phyloP scores from a whole-genome alignment of 805 yeast species.

The Zygotorulaspora chibaensis region DNA sequence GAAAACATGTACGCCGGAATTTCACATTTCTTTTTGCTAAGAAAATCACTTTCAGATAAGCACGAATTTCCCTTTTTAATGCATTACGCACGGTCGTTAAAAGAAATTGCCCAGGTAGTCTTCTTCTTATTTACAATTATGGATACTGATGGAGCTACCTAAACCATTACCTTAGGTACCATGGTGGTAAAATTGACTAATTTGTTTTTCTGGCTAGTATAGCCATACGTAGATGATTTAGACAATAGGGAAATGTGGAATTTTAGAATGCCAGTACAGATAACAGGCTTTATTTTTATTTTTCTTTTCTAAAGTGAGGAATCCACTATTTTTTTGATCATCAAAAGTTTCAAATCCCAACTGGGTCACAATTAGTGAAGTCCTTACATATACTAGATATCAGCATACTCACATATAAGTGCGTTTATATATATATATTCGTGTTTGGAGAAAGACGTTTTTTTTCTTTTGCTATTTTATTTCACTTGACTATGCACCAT shows the following conservation, averaged over 20 bases:
- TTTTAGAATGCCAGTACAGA: background rate
- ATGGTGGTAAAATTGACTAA: background rate
- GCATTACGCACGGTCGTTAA: background rate
- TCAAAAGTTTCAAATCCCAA: background rate
- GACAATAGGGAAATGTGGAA: background rate
- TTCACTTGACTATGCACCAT: too few relatives aligned
- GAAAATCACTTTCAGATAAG: background rate
- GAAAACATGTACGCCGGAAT: background rate
- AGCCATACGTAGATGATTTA: background rate
- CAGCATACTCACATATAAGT: background rate
- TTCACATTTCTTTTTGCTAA: background rate
- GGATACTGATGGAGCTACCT: background rate
- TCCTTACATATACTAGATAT: background rate
- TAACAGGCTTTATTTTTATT: background rate
- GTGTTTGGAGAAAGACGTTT: background rate
- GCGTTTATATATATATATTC: background rate
- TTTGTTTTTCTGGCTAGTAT: background rate
- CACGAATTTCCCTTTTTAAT: background rate
- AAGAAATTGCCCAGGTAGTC: background rate
- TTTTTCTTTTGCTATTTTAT: too few relatives aligned
- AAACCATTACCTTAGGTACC: background rate
- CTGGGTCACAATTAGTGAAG: background rate
- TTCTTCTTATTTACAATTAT: background rate
- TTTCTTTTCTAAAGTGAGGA: background rate
- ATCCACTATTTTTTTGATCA: background rate